These are phyloP conservation scores for Scenedesmus sp. DNA, from an alignment of 163 green algal genomes.

Conservation along the genomic window DNA sequence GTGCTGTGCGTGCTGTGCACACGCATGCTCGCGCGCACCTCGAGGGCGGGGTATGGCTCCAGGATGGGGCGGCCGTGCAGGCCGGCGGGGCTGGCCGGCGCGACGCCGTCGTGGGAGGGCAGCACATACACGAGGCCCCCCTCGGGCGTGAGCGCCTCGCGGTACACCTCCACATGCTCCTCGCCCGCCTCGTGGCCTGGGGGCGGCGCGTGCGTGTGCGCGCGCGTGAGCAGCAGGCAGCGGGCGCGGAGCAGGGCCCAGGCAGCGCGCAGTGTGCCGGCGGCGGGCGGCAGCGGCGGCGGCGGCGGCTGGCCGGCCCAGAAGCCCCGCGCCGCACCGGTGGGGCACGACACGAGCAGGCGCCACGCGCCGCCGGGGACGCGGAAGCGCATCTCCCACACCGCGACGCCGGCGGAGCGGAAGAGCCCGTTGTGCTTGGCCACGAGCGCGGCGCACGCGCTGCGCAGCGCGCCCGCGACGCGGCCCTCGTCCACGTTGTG, in stretches of 20 bases:
- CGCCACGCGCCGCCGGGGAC: conserved; percentile 70
- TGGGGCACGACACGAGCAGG: conserved; percentile 85
- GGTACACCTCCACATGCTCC: conserved; percentile 89
- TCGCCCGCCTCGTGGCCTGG: conserved; percentile 88
- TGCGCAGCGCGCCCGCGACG: conserved; percentile 67
- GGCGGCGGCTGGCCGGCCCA: no score
- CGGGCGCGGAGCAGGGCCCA: neutral
- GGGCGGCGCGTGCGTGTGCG: neutral
- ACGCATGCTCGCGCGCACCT: conserved; percentile 20
- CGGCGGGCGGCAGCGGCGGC: no score
- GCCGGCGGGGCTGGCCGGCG: neutral
- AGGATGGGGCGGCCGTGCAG: conserved; percentile 65
- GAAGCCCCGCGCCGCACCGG: conserved; percentile 53
- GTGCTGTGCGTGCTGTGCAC: neutral
- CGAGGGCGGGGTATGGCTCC: conserved; percentile 60
- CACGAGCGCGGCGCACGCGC: conserved; percentile 62
- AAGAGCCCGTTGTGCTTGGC: conserved; percentile 58
- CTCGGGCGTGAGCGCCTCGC: conserved; percentile 61
- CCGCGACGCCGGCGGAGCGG: conserved; percentile 72
- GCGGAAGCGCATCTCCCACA: conserved; percentile 85
- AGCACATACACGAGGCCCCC: conserved; percentile 23
- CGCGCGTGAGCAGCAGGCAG: neutral
- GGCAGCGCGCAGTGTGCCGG: neutral
- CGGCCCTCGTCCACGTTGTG: conserved; percentile 56
- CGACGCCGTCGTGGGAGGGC: conserved; percentile 6